Evolutionary conservation across 2,329 filamentous ascomycete species (phyloP).

Genomic region (Thelonectria blattea): DNA sequence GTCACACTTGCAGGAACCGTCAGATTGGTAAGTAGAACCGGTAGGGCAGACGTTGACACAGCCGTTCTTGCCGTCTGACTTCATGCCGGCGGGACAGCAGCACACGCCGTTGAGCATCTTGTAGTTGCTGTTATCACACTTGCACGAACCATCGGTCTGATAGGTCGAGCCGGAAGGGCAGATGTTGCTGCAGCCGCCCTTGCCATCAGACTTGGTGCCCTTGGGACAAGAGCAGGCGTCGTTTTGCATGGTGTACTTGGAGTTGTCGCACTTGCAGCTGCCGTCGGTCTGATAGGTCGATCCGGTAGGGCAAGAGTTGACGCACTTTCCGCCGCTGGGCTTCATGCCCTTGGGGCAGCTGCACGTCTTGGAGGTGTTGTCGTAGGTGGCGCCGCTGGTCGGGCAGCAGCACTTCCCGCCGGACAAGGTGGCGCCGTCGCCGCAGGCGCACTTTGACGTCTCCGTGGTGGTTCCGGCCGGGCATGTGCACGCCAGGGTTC

Average conservation of each 20-base stretch:
- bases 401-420: not conserved
- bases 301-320: not conserved
- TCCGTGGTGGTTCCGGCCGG: not conserved
- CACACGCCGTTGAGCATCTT: not conserved
- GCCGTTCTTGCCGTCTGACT: not conserved
- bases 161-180: not conserved
- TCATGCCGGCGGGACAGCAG: not conserved
- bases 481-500: not conserved
- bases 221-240: not conserved
- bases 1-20: not conserved
- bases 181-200: not conserved
- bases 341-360: not conserved
- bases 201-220: not conserved
- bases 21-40: not conserved
- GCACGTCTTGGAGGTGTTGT: not conserved
- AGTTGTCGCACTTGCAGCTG: not conserved
- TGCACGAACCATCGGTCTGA: not conserved
- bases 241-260: not conserved
- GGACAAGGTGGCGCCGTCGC: not conserved
- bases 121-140: not conserved
- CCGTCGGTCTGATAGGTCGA: not conserved
- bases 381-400: not conserved
- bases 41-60: not conserved
- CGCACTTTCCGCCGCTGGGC: not conserved
- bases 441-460: not conserved